phyloP scores from a whole-genome alignment of 495 filamentous ascomycete genomes.

The Aspergillus indologenus region DNA sequence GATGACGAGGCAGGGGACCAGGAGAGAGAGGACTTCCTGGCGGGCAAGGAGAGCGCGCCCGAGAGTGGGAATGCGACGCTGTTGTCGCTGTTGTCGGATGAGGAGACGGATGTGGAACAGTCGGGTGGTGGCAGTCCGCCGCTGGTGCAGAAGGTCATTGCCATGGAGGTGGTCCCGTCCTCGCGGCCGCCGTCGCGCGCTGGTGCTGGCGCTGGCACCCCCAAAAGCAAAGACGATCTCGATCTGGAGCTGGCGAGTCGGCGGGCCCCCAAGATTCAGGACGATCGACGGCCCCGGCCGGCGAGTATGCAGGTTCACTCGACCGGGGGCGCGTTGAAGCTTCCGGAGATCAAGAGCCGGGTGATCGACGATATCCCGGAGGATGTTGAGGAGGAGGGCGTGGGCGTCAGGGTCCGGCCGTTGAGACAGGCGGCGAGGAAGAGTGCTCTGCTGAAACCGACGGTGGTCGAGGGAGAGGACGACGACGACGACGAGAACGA shows the following conservation, averaged over 20 bases:
- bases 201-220: neutral
- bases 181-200: neutral
- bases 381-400: slow-evolving; percentile 11
- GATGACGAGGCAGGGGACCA: neutral
- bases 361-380: slow-evolving; percentile 24
- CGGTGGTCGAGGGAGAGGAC: neutral
- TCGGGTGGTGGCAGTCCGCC: too few species aligned
- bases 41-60: neutral
- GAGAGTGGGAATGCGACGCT: too few species aligned
- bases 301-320: slow-evolving; percentile 1
- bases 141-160: neutral
- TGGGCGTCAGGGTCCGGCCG: neutral
- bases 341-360: slow-evolving; percentile 14
- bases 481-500: neutral
- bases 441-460: neutral
- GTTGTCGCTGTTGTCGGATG: neutral
- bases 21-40: neutral
- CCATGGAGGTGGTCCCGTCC: slow-evolving; percentile 1
- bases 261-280: neutral
- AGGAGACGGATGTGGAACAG: slow-evolving; percentile 2
- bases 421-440: neutral
- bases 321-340: neutral
- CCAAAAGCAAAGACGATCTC: neutral
- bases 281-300: neutral
- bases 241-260: slow-evolving; percentile 3